Percentiles rank a stretch among this genome's conserved stretches.
Evolutionary conservation across 345 rosid species (phyloP).

Genomic region (Arabidopsis suecica): DNA sequence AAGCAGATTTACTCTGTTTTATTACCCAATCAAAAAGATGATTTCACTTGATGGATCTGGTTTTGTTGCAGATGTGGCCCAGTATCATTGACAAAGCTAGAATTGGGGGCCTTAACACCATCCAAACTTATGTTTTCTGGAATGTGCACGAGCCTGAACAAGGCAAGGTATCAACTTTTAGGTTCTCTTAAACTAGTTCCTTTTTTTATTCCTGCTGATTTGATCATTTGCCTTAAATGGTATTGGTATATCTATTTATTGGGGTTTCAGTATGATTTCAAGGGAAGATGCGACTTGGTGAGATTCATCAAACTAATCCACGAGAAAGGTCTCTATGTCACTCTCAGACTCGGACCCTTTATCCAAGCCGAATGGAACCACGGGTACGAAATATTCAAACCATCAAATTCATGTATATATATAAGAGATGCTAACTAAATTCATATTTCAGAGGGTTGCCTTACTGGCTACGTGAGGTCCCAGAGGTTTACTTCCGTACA

Average conservation of each 20-base stretch:
- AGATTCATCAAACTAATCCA: constrained; percentile 63
- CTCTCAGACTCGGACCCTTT: constrained; percentile 76
- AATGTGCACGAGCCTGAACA: constrained; percentile 74
- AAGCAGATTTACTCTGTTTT: not conserved
- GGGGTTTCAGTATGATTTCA: constrained; percentile 59
- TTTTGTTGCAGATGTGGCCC: constrained; percentile 74
- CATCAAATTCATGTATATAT: not conserved
- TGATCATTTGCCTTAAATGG: not conserved
- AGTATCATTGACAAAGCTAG: constrained; percentile 70
- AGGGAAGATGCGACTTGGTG: constrained; percentile 65
- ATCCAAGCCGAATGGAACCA: constrained; percentile 94
- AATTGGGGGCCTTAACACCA: constrained; percentile 71
- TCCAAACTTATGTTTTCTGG: constrained; percentile 90
- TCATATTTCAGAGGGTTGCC: constrained; percentile 70
- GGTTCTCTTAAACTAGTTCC: not conserved
- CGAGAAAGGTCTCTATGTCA: constrained; percentile 59
- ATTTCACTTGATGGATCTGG: not conserved
- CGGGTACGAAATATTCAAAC: constrained; percentile 54
- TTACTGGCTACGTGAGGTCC: constrained; percentile 78
- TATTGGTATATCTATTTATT: not conserved
- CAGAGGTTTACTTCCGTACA: constrained; percentile 61
- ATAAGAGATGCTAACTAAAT: constrained; percentile 7
- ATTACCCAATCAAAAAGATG: constrained; percentile 13
- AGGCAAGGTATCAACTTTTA: constrained; percentile 55
- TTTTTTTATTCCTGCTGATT: not conserved